Conservation (phyloP, 1,139 yeast species). For the Pneumocystis canis region DNA sequence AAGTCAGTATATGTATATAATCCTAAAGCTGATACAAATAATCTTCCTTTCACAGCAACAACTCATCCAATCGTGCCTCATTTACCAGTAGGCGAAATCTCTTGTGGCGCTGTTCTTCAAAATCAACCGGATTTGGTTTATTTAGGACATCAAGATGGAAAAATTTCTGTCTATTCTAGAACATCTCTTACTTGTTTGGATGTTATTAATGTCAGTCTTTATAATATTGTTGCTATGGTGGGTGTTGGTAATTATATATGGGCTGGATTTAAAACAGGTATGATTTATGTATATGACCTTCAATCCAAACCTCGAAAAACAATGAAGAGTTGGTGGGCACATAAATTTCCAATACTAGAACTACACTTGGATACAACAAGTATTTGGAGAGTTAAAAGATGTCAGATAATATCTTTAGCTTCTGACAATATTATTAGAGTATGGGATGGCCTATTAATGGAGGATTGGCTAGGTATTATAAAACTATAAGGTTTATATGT, state of each 20-base stretch:
- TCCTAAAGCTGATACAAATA: constrained; percentile 19
- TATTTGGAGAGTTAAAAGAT: constrained; percentile 16
- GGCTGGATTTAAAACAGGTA: constrained; percentile 30
- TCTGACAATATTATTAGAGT: constrained; percentile 19
- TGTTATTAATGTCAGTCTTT: constrained; percentile 23
- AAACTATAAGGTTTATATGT: not conserved
- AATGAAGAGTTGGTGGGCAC: constrained; percentile 30
- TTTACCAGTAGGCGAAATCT: constrained; percentile 22
- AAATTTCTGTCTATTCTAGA: constrained; percentile 24
- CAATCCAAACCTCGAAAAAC: constrained; percentile 25
- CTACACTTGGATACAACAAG: constrained; percentile 16
- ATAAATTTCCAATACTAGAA: constrained; percentile 21
- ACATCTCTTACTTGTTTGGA: constrained; percentile 21
- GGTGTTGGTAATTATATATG: constrained; percentile 26
- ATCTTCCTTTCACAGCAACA: constrained; percentile 19
- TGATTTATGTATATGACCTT: constrained; percentile 25
- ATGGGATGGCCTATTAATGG: constrained; percentile 28
- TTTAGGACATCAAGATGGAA: constrained; percentile 33
- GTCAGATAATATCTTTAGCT: constrained; percentile 17
- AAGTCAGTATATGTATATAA: constrained; percentile 24
- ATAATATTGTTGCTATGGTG: constrained; percentile 23
- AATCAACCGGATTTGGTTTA: constrained; percentile 22
- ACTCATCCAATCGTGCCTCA: constrained; percentile 21
- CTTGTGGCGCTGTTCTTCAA: constrained; percentile 22
- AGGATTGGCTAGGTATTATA: constrained; percentile 25